Evolutionary conservation across 257 asterid species (phyloP), one percentile per base, ranked within the genome.

Genomic region (Hygrophila difformis): DNA sequence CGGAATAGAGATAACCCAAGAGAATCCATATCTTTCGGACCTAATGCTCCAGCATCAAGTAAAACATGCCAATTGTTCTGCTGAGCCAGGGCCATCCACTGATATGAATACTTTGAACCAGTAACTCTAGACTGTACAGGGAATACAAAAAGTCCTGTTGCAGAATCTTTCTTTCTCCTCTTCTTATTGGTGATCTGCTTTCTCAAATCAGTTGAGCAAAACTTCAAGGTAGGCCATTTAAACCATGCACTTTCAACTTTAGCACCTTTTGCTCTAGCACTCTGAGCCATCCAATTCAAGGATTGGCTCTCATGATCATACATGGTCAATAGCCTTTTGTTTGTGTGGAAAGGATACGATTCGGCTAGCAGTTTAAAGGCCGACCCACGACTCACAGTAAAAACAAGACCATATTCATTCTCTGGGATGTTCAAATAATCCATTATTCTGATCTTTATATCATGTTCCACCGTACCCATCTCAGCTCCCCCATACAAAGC

Each of bases 51-150:
- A 42, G 99, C 99, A 72, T 91, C 99, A 43, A 91, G 95, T 63
- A 80, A 78, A 29, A 91, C 99, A 29, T 91, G 99, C 99, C 99
- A 91, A 48, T 86, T 91, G 57, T 91, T 91, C 84, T 91, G 99
- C 64, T 91, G 96, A 40, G 99, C 99, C 63, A 91, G 53, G 11
- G 99, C 94, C 96, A 91, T 86, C 99, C 99, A 91, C 54, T 91
- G 99, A 56, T 91, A 91, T 2, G 96, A 91, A 68, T 91, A 91
- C 66, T 82, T 91, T 0, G 96, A 95, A 41, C 99, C 99, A 11
- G 94, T 82, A 41, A 91, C 99, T 44, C 99, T 70, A 7, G 96
- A 91, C 58, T 91, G 99, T 23, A 91, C 98, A 28, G 98, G 98
- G 63, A 91, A 91, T 35, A 86, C 96, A 42, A 91, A 86, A 39